These are phyloP conservation scores for Isoetes taiwanensis DNA, from an alignment of 75 land plant species.

Conservation along the genomic window DNA sequence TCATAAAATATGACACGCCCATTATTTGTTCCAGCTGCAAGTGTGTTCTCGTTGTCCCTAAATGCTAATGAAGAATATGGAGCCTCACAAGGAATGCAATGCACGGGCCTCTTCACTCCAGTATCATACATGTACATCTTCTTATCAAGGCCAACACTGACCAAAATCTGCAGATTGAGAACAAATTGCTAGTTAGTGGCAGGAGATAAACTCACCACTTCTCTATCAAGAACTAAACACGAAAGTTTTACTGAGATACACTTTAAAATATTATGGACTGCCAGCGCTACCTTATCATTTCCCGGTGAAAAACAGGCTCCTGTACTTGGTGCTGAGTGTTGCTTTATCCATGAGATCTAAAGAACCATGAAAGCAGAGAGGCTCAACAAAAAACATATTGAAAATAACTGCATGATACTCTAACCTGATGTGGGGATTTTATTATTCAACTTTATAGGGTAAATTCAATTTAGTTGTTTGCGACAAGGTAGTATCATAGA, in stretches of 20 bases:
- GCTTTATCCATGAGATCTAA: conserved; percentile 91
- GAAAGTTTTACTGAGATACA: not conserved
- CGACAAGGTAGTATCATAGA: no score
- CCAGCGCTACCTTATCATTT: conserved; percentile 64
- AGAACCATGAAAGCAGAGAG: no score
- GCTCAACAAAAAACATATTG: no score
- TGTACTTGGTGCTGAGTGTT: conserved; percentile 90
- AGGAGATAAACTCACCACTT: not conserved
- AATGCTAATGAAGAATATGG: conserved; percentile 85
- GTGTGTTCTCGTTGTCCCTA: conserved; percentile 68
- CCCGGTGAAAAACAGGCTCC: conserved; percentile 86
- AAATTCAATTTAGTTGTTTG: no score
- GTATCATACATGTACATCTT: conserved; percentile 69
- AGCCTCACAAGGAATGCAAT: conserved; percentile 60
- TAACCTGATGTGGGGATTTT: no score
- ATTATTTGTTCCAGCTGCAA: conserved; percentile 92
- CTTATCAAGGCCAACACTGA: conserved; percentile 86
- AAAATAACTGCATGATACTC: no score
- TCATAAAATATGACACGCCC: conserved; percentile 92
- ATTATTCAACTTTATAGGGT: no score
- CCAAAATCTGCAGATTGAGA: conserved; percentile 49
- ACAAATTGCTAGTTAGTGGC: conserved; percentile 2
- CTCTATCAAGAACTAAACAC: not conserved
- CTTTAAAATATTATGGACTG: not conserved
- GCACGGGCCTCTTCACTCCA: conserved; percentile 47